phyloP scores from a whole-genome alignment of 2,329 filamentous ascomycete genomes.

The Cryphonectria japonica region DNA sequence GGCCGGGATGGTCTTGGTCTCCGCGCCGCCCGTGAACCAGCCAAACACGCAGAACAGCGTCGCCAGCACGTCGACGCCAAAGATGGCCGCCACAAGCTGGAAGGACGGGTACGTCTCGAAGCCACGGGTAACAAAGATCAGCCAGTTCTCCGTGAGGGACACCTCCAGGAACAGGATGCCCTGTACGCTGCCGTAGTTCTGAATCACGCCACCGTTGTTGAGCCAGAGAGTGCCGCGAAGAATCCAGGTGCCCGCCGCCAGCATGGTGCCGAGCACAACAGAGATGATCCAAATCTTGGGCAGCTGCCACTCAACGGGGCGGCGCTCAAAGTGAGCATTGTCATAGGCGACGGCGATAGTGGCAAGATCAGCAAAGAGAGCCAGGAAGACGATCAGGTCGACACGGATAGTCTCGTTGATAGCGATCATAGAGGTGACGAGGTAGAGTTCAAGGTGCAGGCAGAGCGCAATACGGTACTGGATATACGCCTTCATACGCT shows the following conservation, averaged over 20 bases:
- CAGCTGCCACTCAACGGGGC: slow-evolving; percentile 79
- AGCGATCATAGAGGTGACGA: slow-evolving; percentile 78
- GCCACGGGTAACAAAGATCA: slow-evolving; percentile 77
- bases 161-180: slow-evolving; percentile 76
- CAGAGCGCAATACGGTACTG: slow-evolving; percentile 78
- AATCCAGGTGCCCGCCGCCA: slow-evolving; percentile 74
- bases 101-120: slow-evolving; percentile 74
- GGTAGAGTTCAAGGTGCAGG: slow-evolving; percentile 75
- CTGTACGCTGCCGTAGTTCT: slow-evolving; percentile 75
- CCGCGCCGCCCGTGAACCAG: slow-evolving; percentile 64
- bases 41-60: slow-evolving; percentile 77
- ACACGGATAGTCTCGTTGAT: slow-evolving; percentile 75
- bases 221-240: slow-evolving; percentile 72
- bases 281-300: slow-evolving; percentile 83
- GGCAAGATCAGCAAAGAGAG: slow-evolving; percentile 77
- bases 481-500: slow-evolving; percentile 78
- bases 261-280: slow-evolving; percentile 67
- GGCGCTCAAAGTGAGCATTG: slow-evolving; percentile 74
- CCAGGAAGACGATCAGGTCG: slow-evolving; percentile 78
- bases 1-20: slow-evolving; percentile 39
- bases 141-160: slow-evolving; percentile 75
- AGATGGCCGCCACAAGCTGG: slow-evolving; percentile 72
- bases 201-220: slow-evolving; percentile 70
- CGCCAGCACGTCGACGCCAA: slow-evolving; percentile 71
- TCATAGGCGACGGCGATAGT: slow-evolving; percentile 81